Evolutionary conservation across 352 stramenopile species (phyloP).

Genomic region (Bremia lactucae): DNA sequence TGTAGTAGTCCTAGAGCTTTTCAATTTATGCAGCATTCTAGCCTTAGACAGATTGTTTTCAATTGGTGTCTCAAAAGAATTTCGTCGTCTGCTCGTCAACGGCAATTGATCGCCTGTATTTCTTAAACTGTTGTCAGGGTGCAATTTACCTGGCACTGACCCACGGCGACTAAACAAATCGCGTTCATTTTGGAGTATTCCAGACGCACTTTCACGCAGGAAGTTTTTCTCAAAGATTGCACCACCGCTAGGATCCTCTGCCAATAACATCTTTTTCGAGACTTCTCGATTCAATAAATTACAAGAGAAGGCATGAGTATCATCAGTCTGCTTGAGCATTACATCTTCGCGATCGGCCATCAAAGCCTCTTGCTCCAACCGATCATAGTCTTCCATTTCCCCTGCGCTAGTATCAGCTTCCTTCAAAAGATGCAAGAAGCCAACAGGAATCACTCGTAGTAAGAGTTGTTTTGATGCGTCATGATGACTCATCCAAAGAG

Average conservation of each 20-base stretch:
- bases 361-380: conserved; percentile 63
- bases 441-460: conserved; percentile 80
- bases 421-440: conserved; percentile 83
- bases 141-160: conserved; percentile 23
- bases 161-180: conserved; percentile 12
- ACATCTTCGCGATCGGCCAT: conserved; percentile 29
- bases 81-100: conserved; percentile 23
- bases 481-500: conserved; percentile 90
- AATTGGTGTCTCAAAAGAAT: conserved; percentile 39
- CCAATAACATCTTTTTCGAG: conserved; percentile 5
- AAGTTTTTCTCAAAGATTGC: conserved; percentile 12
- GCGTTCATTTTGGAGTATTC: neutral
- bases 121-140: conserved; percentile 27
- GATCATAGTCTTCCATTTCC: conserved; percentile 83
- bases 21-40: conserved; percentile 52
- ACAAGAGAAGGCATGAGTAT: conserved; percentile 24
- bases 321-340: conserved; percentile 20
- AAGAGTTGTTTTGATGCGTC: conserved; percentile 84
- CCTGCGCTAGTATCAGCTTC: conserved; percentile 66
- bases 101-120: conserved; percentile 23
- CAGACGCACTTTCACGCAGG: conserved; percentile 11
- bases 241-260: conserved; percentile 2
- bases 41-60: conserved; percentile 53
- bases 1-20: conserved; percentile 31
- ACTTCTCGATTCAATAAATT: conserved; percentile 19